Percentiles rank a stretch among this genome's conserved stretches.
These are phyloP conservation scores for Carnegiea gigantea DNA, from an alignment of 179 eudicot species.

Conservation along the genomic window DNA sequence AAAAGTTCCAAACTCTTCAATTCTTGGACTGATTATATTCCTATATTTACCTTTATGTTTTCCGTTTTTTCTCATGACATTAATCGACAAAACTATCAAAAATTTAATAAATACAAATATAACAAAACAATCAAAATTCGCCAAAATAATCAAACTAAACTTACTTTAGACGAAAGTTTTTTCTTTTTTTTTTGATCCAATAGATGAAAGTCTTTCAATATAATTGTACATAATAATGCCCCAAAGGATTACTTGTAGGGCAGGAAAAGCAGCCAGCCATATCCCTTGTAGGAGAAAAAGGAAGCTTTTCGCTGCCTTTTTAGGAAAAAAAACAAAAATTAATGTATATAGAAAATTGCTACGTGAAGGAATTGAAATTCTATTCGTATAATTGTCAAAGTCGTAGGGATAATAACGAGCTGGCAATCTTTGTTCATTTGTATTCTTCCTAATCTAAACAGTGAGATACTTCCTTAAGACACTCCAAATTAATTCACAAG, in stretches of 20 bases:
- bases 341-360: neutral
- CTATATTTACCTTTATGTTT: too few species aligned
- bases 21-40: too few species aligned
- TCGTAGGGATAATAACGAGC: neutral
- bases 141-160: too few species aligned
- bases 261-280: neutral
- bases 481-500: neutral
- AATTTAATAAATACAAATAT: too few species aligned
- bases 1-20: too few species aligned
- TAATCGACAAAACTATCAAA: too few species aligned
- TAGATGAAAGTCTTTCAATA: too few species aligned
- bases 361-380: slow-evolving; percentile 10
- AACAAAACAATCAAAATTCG: too few species aligned
- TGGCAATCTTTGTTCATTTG: neutral
- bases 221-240: neutral
- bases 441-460: neutral
- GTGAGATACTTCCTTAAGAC: slow-evolving; percentile 4
- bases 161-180: too few species aligned
- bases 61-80: too few species aligned
- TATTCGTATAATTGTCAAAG: slow-evolving; percentile 3
- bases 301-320: slow-evolving; percentile 15
- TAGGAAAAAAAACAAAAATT: neutral
- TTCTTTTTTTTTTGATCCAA: too few species aligned
- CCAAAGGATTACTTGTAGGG: too few species aligned
- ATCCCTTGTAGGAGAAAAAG: slow-evolving; percentile 14